Percentiles rank a stretch among this genome's conserved stretches.
Evolutionary conservation across 495 filamentous ascomycete genomes (phyloP).

Genomic region (Talaromyces adpressus): DNA sequence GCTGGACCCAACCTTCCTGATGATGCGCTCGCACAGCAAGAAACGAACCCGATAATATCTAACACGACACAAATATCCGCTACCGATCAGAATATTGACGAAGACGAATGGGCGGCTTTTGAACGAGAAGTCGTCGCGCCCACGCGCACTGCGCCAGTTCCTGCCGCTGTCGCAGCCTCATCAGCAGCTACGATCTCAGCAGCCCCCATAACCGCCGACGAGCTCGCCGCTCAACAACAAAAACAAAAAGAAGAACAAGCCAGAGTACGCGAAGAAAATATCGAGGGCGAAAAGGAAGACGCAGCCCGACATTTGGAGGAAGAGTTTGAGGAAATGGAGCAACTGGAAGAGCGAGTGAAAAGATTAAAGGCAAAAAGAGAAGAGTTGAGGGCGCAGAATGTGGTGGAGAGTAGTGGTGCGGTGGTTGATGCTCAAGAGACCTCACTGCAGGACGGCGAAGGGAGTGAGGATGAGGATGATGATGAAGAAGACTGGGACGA

Average conservation of each 20-base stretch:
- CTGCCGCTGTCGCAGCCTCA: slow-evolving; percentile 22
- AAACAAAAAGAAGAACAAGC: slow-evolving; percentile 46
- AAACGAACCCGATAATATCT: slow-evolving; percentile 8
- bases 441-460: slow-evolving; percentile 43
- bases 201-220: slow-evolving; percentile 57
- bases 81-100: slow-evolving; percentile 46
- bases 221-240: slow-evolving; percentile 59
- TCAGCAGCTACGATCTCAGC: slow-evolving; percentile 57
- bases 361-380: slow-evolving; percentile 67
- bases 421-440: slow-evolving; percentile 25
- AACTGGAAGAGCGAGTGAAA: slow-evolving; percentile 71
- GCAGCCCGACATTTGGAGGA: slow-evolving; percentile 72
- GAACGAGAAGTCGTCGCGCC: slow-evolving; percentile 73
- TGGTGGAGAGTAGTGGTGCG: slow-evolving; percentile 22
- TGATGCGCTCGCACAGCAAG: background rate
- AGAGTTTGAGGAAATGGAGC: slow-evolving; percentile 94
- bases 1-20: slow-evolving; percentile 20
- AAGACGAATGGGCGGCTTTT: slow-evolving; percentile 87
- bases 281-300: slow-evolving; percentile 82
- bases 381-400: slow-evolving; percentile 41
- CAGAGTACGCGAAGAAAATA: slow-evolving; percentile 46
- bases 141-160: slow-evolving; percentile 26
- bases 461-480: slow-evolving; percentile 53
- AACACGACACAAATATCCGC: slow-evolving; percentile 14
- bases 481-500: slow-evolving; percentile 61